phyloP scores from a whole-genome alignment of 352 stramenopile genomes.

The Globisporangium nunn region DNA sequence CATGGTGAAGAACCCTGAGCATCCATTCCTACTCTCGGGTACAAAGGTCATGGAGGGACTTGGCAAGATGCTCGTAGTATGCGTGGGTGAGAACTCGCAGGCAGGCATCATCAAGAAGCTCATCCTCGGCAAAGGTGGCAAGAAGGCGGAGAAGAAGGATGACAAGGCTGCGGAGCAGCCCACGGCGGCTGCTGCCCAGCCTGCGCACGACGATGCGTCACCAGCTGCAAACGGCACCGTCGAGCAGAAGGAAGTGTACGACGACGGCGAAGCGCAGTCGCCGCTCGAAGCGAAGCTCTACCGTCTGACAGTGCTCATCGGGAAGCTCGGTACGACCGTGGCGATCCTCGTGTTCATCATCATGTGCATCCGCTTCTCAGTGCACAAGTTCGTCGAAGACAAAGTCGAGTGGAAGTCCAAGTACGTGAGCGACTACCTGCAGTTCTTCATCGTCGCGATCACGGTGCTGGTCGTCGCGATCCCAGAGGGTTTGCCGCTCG shows the following conservation, averaged over 20 bases:
- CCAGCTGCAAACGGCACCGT: constrained; percentile 78
- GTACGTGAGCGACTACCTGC: constrained; percentile 59
- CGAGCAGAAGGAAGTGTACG: constrained; percentile 57
- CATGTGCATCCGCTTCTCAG: constrained; percentile 64
- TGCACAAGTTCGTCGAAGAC: constrained; percentile 48
- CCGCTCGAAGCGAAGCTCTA: constrained; percentile 86
- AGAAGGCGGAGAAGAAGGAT: constrained; percentile 49
- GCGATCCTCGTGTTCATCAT: constrained; percentile 75
- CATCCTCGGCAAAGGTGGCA: constrained; percentile 61
- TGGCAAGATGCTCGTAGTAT: constrained; percentile 90
- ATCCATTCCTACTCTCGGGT: constrained; percentile 92
- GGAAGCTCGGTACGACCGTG: constrained; percentile 66
- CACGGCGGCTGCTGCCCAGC: background rate
- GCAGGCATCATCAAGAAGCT: constrained; percentile 91
- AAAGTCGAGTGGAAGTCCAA: constrained; percentile 36
- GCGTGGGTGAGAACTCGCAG: constrained; percentile 90
- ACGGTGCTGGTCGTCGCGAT: constrained; percentile 95
- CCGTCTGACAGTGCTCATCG: constrained; percentile 73
- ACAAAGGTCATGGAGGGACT: constrained; percentile 92
- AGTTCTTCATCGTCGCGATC: constrained; percentile 85
- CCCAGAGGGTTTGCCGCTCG: constrained; percentile 95
- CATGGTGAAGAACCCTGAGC: constrained; percentile 73
- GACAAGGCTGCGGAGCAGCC: constrained; percentile 8
- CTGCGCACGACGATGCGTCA: constrained; percentile 33
- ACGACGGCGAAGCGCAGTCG: constrained; percentile 49